A percentile compares a stretch with the other conserved stretches of the same genome.
Evolutionary conservation across 2,329 filamentous ascomycete genomes (phyloP).

Genomic region (Exutisphaerella laricina): DNA sequence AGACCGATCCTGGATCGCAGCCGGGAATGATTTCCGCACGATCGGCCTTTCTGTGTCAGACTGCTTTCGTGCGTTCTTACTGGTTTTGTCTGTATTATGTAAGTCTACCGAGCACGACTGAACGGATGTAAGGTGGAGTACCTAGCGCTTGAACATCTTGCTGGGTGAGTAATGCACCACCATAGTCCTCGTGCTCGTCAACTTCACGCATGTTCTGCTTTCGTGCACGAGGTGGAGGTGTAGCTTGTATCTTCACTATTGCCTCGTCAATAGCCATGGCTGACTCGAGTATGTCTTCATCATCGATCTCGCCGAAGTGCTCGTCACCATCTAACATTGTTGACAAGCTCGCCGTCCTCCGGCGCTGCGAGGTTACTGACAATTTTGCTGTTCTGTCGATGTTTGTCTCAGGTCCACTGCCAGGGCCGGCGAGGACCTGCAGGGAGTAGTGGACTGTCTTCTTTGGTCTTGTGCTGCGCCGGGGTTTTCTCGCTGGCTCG

Average conservation of each 20-base stretch:
- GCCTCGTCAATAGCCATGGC: constrained; percentile 12
- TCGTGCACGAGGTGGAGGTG: constrained; percentile 21
- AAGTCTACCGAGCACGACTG: no score
- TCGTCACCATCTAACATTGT: constrained; percentile 8
- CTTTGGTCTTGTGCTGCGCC: constrained; percentile 3
- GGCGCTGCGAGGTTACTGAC: background rate
- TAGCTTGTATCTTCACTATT: constrained; percentile 10
- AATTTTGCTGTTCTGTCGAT: no score
- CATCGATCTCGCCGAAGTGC: constrained; percentile 16
- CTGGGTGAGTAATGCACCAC: constrained; percentile 25
- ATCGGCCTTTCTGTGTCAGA: constrained; percentile 39
- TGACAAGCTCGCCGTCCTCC: background rate
- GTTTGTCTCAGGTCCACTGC: no score
- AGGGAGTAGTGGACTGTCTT: background rate
- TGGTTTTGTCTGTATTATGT: constrained; percentile 5
- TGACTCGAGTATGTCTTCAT: constrained; percentile 14
- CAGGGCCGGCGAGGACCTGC: no score
- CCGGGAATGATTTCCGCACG: constrained; percentile 49
- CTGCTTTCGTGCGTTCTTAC: constrained; percentile 1
- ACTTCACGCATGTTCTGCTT: constrained; percentile 30
- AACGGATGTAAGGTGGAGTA: no score
- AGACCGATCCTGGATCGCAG: constrained; percentile 47
- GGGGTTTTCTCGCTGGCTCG: no score
- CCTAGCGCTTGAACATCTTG: constrained; percentile 24
- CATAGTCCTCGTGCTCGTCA: constrained; percentile 29